Evolutionary conservation across 352 stramenopile species (phyloP).

Genomic region (Globisporangium takayamanum): DNA sequence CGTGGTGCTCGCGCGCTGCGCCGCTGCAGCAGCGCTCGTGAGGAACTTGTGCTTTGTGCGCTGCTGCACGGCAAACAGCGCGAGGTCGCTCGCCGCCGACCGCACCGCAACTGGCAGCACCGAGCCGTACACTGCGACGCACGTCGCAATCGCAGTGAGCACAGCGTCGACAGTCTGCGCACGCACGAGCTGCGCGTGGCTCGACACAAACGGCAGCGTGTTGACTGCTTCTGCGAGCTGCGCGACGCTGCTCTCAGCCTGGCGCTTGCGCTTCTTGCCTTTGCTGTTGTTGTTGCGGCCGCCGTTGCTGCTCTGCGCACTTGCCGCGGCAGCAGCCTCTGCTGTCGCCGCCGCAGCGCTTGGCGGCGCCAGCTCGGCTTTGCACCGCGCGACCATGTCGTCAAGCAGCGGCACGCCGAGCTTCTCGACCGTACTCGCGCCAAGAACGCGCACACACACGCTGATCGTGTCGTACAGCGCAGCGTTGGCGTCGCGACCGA

Average conservation of each 20-base stretch:
- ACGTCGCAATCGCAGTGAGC: slow-evolving; percentile 44
- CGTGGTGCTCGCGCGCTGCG: not conserved
- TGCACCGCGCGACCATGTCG: slow-evolving; percentile 50
- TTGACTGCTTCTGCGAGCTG: slow-evolving; percentile 33
- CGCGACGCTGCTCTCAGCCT: slow-evolving; percentile 33
- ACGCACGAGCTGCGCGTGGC: slow-evolving; percentile 36
- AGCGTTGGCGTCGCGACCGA: slow-evolving; percentile 24
- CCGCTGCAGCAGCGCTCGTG: not conserved
- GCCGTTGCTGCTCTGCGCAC: not conserved
- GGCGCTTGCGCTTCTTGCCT: slow-evolving; percentile 83
- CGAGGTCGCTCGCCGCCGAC: slow-evolving; percentile 36
- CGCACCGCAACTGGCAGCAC: slow-evolving; percentile 42
- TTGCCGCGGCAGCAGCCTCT: slow-evolving; percentile 7
- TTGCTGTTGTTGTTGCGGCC: slow-evolving; percentile 27
- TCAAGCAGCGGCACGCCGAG: slow-evolving; percentile 59
- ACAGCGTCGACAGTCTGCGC: slow-evolving; percentile 41
- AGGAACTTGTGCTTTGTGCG: slow-evolving; percentile 22
- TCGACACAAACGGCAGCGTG: slow-evolving; percentile 43
- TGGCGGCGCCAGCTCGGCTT: slow-evolving; percentile 33
- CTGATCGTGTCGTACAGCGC: slow-evolving; percentile 41
- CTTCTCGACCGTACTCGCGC: slow-evolving; percentile 66
- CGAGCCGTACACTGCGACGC: slow-evolving; percentile 53
- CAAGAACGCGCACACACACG: slow-evolving; percentile 46
- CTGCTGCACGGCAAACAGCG: slow-evolving; percentile 30
- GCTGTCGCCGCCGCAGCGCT: slow-evolving; percentile 7